Evolutionary conservation across 176 grass and related monocot species (phyloP).

Genomic region (Avena atlantica): DNA sequence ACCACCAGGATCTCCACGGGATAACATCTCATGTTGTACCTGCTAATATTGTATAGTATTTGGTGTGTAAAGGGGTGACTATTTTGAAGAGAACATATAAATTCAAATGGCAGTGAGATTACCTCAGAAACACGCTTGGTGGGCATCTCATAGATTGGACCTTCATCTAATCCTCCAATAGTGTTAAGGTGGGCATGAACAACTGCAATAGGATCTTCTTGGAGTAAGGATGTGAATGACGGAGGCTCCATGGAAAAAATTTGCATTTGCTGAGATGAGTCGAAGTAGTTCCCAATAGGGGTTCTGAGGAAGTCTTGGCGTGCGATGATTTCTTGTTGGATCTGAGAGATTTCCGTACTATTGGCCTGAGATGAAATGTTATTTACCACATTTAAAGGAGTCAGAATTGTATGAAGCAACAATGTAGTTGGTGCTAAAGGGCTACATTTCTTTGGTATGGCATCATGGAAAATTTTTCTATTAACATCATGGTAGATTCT

Average conservation of each 20-base stretch:
- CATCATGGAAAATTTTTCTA: background rate
- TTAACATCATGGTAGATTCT: background rate
- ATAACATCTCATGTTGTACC: background rate
- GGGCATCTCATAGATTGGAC: background rate
- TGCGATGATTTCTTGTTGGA: background rate
- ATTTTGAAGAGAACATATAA: background rate
- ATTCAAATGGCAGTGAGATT: background rate
- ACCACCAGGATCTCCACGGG: background rate
- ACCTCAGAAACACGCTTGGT: background rate
- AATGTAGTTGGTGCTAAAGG: background rate
- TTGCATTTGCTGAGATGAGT: background rate
- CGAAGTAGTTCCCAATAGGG: background rate
- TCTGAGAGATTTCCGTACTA: background rate
- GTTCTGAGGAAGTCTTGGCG: background rate
- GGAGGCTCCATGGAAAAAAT: background rate
- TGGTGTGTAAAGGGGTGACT: background rate
- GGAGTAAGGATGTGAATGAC: slow-evolving; percentile 16
- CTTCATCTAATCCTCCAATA: background rate
- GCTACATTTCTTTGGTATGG: background rate
- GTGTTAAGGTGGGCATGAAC: slow-evolving; percentile 29
- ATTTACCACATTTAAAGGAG: background rate
- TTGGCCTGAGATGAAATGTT: background rate
- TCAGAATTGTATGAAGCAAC: too few relatives aligned
- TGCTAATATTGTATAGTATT: background rate
- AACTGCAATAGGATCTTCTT: background rate